phyloP scores from a whole-genome alignment of 441 rosid genomes.

The Pelargonium fulgidum region DNA sequence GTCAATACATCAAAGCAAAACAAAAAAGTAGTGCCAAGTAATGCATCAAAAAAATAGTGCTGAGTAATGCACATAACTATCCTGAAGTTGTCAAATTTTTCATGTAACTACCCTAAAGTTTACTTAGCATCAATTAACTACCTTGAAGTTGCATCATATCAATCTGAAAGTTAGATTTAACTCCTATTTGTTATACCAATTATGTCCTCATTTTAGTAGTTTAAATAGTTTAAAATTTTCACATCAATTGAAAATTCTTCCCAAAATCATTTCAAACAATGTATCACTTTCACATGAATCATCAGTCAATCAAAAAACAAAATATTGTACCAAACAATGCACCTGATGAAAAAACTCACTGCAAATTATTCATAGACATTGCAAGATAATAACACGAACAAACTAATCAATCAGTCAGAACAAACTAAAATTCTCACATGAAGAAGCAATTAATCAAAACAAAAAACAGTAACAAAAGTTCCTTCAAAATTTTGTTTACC shows the following conservation, averaged over 20 bases:
- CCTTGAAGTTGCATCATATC: too few relatives aligned
- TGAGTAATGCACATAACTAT: not conserved
- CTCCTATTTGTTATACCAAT: too few relatives aligned
- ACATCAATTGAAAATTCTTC: too few relatives aligned
- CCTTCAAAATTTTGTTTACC: conserved; percentile 37
- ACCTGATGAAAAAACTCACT: too few relatives aligned
- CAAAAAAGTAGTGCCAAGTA: not conserved
- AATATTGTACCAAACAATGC: too few relatives aligned
- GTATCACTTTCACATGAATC: not conserved
- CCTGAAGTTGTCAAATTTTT: too few relatives aligned
- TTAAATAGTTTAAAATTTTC: not conserved
- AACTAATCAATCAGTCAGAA: not conserved
- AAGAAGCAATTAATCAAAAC: conserved; percentile 8
- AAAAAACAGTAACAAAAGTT: not conserved
- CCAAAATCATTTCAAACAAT: not conserved
- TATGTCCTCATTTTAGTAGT: not conserved
- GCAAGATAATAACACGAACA: too few relatives aligned
- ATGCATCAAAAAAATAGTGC: not conserved
- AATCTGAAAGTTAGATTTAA: too few relatives aligned
- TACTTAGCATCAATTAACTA: not conserved
- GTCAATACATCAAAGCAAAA: not conserved
- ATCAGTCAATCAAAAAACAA: not conserved
- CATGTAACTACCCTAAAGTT: not conserved
- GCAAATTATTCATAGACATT: too few relatives aligned
- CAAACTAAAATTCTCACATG: not conserved